A percentile compares a stretch with the other conserved stretches of the same genome.
Evolutionary conservation across 495 filamentous ascomycete genomes (phyloP).

Genomic region (Tuber brumale): DNA sequence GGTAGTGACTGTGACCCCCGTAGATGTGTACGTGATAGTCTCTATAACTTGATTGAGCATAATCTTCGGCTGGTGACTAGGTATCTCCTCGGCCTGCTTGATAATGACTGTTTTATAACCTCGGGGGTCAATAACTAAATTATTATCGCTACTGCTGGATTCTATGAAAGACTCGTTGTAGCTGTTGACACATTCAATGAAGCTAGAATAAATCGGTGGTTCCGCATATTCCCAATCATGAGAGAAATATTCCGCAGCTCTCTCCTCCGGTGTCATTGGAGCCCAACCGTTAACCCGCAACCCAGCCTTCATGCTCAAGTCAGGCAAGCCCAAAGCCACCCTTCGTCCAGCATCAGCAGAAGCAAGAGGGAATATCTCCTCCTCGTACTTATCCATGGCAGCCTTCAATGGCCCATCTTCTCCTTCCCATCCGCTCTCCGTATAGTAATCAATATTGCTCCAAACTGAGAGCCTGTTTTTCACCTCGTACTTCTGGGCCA

Average conservation of each 20-base stretch:
- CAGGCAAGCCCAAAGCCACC: constrained; percentile 58
- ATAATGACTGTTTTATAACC: constrained; percentile 62
- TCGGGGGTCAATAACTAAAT: constrained; percentile 60
- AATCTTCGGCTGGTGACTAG: constrained; percentile 41
- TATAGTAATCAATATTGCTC: constrained; percentile 53
- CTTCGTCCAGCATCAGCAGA: constrained; percentile 44
- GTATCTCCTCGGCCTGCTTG: constrained; percentile 51
- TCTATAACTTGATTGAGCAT: constrained; percentile 56
- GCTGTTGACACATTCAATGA: constrained; percentile 43
- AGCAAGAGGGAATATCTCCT: constrained; percentile 19
- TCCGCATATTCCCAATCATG: constrained; percentile 45
- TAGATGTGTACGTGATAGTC: constrained; percentile 51
- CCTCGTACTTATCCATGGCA: constrained; percentile 29
- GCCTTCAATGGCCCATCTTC: constrained; percentile 22
- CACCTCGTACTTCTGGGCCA: constrained; percentile 59
- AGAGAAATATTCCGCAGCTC: constrained; percentile 38
- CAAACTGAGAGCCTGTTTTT: constrained; percentile 59
- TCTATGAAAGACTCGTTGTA: constrained; percentile 47
- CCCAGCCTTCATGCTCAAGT: constrained; percentile 56
- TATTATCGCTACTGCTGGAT: constrained; percentile 52
- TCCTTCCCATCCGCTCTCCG: constrained; percentile 49
- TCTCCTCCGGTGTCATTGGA: constrained; percentile 50
- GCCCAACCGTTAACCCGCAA: constrained; percentile 60
- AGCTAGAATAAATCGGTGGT: constrained; percentile 43
- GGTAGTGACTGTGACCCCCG: constrained; percentile 54